Evolutionary conservation across 2,329 filamentous ascomycete genomes (phyloP).

Genomic region (Fusarium nodosum): DNA sequence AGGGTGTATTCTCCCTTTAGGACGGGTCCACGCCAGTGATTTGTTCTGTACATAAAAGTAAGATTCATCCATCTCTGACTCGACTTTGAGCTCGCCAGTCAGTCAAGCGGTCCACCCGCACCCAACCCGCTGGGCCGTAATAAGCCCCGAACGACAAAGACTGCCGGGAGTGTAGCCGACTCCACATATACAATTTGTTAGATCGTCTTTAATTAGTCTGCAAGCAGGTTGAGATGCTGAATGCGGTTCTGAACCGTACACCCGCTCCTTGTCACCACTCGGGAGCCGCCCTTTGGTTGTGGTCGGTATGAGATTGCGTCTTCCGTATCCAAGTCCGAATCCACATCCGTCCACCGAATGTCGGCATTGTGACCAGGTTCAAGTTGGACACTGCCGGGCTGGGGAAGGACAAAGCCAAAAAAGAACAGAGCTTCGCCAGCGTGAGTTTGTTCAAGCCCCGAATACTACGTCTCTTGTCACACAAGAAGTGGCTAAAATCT

Average conservation of each 20-base stretch:
- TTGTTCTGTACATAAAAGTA: not conserved
- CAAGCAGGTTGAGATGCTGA: conserved; percentile 34
- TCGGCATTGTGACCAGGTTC: conserved; percentile 39
- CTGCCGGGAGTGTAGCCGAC: conserved; percentile 52
- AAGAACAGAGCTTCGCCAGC: conserved; percentile 27
- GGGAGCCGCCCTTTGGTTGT: conserved; percentile 34
- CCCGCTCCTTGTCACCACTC: conserved; percentile 22
- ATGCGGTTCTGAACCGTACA: conserved; percentile 18
- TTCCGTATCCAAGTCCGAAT: conserved; percentile 6
- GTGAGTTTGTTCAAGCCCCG: conserved; percentile 32
- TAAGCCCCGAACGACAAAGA: conserved; percentile 49
- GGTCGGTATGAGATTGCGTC: conserved; percentile 10
- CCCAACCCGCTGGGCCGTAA: conserved; percentile 50
- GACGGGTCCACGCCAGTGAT: conserved; percentile 15
- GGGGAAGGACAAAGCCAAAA: conserved; percentile 24
- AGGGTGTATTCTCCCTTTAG: conserved; percentile 12
- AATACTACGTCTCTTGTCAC: conserved; percentile 28
- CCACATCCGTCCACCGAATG: conserved; percentile 26
- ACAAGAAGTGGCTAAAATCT: conserved; percentile 39
- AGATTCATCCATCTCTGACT: conserved; percentile 39
- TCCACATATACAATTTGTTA: conserved; percentile 46
- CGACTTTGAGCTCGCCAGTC: conserved; percentile 38
- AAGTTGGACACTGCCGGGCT: conserved; percentile 35
- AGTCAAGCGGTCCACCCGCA: conserved; percentile 44
- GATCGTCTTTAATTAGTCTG: conserved; percentile 37